A percentile compares a stretch with the other conserved stretches of the same genome.
phyloP scores from a whole-genome alignment of 2,329 filamentous ascomycete species.

The Helotiales sp. region DNA sequence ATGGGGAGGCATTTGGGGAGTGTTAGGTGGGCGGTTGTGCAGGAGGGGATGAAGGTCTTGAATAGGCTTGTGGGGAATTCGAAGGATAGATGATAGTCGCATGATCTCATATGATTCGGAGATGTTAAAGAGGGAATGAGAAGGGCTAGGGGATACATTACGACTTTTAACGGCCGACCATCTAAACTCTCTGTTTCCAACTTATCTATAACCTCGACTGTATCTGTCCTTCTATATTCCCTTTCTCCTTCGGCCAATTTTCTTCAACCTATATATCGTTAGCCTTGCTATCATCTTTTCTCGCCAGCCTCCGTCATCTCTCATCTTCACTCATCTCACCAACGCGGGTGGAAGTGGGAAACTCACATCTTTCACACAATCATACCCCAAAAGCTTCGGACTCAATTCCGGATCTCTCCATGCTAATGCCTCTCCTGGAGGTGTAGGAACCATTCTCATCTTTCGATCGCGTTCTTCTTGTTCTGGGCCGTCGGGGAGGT shows the following conservation, averaged over 20 bases:
- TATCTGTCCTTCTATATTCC: neutral
- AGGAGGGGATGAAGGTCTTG: slow-evolving; percentile 60
- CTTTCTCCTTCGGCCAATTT: slow-evolving; percentile 3
- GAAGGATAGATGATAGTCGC: neutral
- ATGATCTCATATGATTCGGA: neutral
- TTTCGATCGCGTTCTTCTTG: slow-evolving; percentile 55
- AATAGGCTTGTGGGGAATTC: slow-evolving; percentile 33
- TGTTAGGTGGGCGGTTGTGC: slow-evolving; percentile 61
- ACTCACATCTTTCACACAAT: slow-evolving; percentile 39
- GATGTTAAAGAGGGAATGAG: neutral
- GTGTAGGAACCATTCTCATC: slow-evolving; percentile 39
- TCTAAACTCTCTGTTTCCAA: no score
- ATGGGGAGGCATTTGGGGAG: slow-evolving; percentile 56
- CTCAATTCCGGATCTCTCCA: slow-evolving; percentile 44
- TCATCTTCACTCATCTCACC: no score
- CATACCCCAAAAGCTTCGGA: slow-evolving; percentile 42
- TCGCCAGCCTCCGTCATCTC: no score
- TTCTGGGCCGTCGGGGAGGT: slow-evolving; percentile 54
- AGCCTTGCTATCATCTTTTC: no score
- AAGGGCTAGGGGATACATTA: slow-evolving; percentile 1
- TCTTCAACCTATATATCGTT: slow-evolving; percentile 32
- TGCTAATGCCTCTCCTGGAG: slow-evolving; percentile 39
- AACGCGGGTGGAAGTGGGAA: neutral
- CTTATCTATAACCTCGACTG: slow-evolving; percentile 1
- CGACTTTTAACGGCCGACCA: no score